Evolutionary conservation across 116 monocot genomes (phyloP), one percentile per base, ranked within the genome.

Genomic region (Iris pallida): DNA sequence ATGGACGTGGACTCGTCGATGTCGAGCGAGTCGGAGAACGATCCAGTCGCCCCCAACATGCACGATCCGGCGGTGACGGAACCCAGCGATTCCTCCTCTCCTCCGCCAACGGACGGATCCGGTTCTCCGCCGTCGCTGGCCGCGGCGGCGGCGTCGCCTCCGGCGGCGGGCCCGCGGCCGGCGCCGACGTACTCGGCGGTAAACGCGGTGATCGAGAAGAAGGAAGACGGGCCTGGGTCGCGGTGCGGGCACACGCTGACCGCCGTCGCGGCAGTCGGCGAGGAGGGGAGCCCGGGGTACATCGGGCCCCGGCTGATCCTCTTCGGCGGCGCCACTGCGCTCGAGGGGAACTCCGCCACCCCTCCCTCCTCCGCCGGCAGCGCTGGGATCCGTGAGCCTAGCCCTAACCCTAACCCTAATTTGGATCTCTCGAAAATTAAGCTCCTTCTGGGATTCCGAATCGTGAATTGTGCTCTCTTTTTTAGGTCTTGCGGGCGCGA

Each of bases 211-310:
- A 82, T 84, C 7, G 93, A 93, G 74, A 88, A 88, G 84, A 88
- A 90, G 81, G 99, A 99, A 76, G 99, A 99, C 44, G 99, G 93
- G 4, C 84, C 99, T 0, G 93, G 99, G 8, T 83, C 93, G 41
- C 76, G 99, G 68, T 99, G 99, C 68, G 99, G 99, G 43, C 99
- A 99, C 71, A 99, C 99, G 58, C 80, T 99, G 53, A 99, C 99
- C 4, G 81, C 93, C 7, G 88, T 99, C 7, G 84, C 93, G 5
- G 88, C 99, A 42, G 90, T 93, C 9, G 99, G 99, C 12, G 99
- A 99, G 75, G 99, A 93, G 68, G 99, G 99, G 5, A 79, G 75
- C 8, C 74, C 80, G 0, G 86, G 86, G 20, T 93, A 93, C 53
- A 65, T 93, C 30, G 99, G 99, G 13, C 90, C 99, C 1, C 66